Conservation (phyloP, 805 yeast species). For the Ogataea sp. region DNA sequence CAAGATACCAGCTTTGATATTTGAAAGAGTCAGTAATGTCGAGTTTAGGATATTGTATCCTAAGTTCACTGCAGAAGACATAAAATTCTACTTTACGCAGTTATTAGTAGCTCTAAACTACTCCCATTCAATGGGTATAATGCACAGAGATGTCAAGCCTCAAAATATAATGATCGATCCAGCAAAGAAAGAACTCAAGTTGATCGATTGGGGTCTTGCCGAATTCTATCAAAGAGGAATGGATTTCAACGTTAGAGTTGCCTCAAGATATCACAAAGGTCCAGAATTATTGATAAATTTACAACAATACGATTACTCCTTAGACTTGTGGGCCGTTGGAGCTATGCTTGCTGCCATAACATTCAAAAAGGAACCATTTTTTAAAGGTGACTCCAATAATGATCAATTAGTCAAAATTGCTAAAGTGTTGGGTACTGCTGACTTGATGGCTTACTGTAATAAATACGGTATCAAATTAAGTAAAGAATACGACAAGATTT, state of each 20-base stretch:
- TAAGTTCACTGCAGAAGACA: conserved; percentile 63
- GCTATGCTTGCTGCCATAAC: conserved; percentile 87
- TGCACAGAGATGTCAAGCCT: conserved; percentile 92
- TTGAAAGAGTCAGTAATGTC: conserved; percentile 75
- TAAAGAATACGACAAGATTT: conserved; percentile 67
- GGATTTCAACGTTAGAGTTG: conserved; percentile 87
- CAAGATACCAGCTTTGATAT: conserved; percentile 82
- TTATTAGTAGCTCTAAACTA: conserved; percentile 76
- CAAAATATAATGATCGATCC: conserved; percentile 94
- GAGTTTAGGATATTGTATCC: conserved; percentile 87
- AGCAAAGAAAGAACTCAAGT: conserved; percentile 45
- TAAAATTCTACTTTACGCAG: conserved; percentile 77
- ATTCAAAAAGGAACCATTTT: conserved; percentile 84
- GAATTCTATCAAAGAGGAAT: conserved; percentile 88
- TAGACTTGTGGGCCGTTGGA: conserved; percentile 88
- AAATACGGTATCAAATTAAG: conserved; percentile 67
- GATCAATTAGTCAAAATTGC: conserved; percentile 91
- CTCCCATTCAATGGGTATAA: conserved; percentile 89
- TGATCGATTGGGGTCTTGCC: conserved; percentile 94
- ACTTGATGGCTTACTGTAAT: conserved; percentile 52
- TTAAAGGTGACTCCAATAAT: conserved; percentile 85
- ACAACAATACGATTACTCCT: conserved; percentile 78
- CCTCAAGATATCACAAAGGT: conserved; percentile 86
- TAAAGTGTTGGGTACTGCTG: conserved; percentile 78
- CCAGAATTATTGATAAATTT: conserved; percentile 82